These are phyloP conservation scores for Zalaria obscura DNA, from an alignment of 2,329 filamentous ascomycete genomes.

Conservation along the genomic window DNA sequence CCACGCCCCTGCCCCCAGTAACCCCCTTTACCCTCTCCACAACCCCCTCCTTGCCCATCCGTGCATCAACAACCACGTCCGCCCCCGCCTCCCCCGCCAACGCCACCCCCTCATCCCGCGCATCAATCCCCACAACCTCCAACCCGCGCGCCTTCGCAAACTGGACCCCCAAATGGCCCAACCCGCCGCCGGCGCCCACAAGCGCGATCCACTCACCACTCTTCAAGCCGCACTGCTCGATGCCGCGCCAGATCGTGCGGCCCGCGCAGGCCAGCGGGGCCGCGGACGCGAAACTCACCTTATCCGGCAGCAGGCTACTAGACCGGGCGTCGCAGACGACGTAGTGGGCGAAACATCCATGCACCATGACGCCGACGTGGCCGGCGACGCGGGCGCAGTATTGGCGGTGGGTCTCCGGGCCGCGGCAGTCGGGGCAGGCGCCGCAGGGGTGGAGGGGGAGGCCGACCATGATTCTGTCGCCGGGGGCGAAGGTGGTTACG, in stretches of 20 bases:
- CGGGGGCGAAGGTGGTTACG: constrained; percentile 28
- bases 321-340: constrained; percentile 31
- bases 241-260: constrained; percentile 34
- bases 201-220: constrained; percentile 25
- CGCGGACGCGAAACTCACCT: constrained; percentile 34
- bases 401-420: constrained; percentile 34
- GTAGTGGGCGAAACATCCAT: constrained; percentile 46
- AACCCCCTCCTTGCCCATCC: constrained; percentile 32
- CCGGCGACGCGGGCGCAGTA: constrained; percentile 36
- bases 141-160: constrained; percentile 38
- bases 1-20: constrained; percentile 35
- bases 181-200: constrained; percentile 26
- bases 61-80: constrained; percentile 38
- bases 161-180: constrained; percentile 40
- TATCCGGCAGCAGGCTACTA: constrained; percentile 33
- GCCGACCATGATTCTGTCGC: constrained; percentile 43
- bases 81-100: constrained; percentile 34
- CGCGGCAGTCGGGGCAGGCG: constrained; percentile 36
- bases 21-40: constrained; percentile 33
- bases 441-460: constrained; percentile 40
- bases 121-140: constrained; percentile 39
- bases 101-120: constrained; percentile 38
- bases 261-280: constrained; percentile 45
- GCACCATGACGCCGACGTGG: constrained; percentile 33
- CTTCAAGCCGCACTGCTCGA: constrained; percentile 27